Percentiles rank a stretch among this genome's conserved stretches.
These are phyloP conservation scores for Beauveria scarabaeidicola DNA, from an alignment of 2,329 filamentous ascomycete genomes.

Conservation along the genomic window DNA sequence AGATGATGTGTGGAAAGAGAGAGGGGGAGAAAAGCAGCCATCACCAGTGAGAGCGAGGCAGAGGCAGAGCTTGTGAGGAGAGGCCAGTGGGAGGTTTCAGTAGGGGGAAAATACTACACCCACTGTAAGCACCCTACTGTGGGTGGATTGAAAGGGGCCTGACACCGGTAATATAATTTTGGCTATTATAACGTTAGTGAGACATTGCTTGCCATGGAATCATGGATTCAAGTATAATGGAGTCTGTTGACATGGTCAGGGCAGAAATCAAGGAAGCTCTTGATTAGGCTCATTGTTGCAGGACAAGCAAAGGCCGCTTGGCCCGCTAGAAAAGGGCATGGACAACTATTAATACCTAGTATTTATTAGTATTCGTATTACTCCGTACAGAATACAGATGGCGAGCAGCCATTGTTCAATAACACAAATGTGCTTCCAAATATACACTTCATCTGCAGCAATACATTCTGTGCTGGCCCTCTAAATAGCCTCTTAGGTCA, in stretches of 20 bases:
- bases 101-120: too few species aligned
- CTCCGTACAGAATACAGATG: not conserved
- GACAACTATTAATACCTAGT: too few species aligned
- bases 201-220: not conserved
- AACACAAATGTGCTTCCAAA: too few species aligned
- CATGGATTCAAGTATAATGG: not conserved
- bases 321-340: not conserved
- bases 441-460: too few species aligned
- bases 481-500: too few species aligned
- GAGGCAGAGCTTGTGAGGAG: not conserved
- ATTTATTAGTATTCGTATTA: too few species aligned
- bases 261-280: not conserved
- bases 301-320: not conserved
- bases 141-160: not conserved
- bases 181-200: not conserved
- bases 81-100: not conserved
- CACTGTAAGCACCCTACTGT: too few species aligned
- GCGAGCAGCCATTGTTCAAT: too few species aligned
- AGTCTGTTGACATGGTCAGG: not conserved
- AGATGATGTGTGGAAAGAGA: not conserved
- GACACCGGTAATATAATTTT: not conserved
- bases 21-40: not conserved
- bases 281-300: not conserved
- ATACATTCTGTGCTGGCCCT: too few species aligned
- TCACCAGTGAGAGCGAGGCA: not conserved